Percentiles rank a stretch among this genome's conserved stretches.
phyloP scores from a whole-genome alignment of 2,329 filamentous ascomycete genomes.

The Paraphaeosphaeria sporulosa region DNA sequence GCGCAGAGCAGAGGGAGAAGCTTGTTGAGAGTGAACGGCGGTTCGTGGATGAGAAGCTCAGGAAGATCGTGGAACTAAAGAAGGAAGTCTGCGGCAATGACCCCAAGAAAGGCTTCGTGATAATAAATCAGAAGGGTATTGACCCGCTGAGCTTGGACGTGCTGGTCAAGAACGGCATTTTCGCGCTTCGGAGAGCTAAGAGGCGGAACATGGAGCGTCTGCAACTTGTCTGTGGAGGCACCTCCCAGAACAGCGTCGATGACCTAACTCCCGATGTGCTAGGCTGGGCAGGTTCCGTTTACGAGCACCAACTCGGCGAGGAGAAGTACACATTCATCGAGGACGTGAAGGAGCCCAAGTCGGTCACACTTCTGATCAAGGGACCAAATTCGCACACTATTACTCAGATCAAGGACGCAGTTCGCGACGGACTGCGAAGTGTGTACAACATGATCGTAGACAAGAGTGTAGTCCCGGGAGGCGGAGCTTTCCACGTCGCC shows the following conservation, averaged over 20 bases:
- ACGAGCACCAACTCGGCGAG: conserved; percentile 96
- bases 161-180: conserved; percentile 96
- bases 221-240: conserved; percentile 91
- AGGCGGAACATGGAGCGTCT: conserved; percentile 98
- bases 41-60: conserved; percentile 94
- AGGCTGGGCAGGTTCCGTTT: conserved; percentile 95
- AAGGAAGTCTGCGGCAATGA: conserved; percentile 96
- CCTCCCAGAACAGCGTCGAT: conserved; percentile 94
- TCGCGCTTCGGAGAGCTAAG: conserved; percentile 93
- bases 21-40: conserved; percentile 95
- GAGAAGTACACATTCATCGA: conserved; percentile 99
- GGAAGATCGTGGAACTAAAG: conserved; percentile 98
- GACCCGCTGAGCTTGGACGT: conserved; percentile 96
- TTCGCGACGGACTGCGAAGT: conserved; percentile 90
- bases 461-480: conserved; percentile 91
- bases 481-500: conserved; percentile 94
- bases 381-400: conserved; percentile 97
- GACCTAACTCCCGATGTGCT: conserved; percentile 87
- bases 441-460: conserved; percentile 99
- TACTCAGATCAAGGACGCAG: conserved; percentile 93
- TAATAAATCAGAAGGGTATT: conserved; percentile 99
- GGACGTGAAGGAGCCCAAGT: conserved; percentile 98
- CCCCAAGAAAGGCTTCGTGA: conserved; percentile 92
- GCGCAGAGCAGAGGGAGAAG: conserved; percentile 95
- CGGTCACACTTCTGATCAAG: conserved; percentile 96